Evolutionary conservation across 1,139 yeast genomes (phyloP).

Genomic region (Diutina pseudorugosa): DNA sequence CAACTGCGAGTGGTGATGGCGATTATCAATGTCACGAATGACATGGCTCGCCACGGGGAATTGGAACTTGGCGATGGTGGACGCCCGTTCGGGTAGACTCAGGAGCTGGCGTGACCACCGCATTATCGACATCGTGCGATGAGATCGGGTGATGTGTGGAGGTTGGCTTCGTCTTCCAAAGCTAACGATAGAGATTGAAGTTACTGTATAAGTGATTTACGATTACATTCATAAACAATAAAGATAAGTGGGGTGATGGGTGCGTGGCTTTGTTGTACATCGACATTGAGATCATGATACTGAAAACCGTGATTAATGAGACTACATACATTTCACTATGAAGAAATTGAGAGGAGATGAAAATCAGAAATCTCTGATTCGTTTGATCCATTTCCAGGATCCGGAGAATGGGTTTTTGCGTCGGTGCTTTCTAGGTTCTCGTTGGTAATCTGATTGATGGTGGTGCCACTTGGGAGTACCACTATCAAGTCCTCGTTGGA

Average conservation of each 20-base stretch:
- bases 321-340: no score
- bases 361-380: not conserved
- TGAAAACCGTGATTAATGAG: no score
- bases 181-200: no score
- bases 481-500: not conserved
- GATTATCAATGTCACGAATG: conserved; percentile 10
- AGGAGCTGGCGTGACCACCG: conserved; percentile 1
- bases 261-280: no score
- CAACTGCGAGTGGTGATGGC: conserved; percentile 11
- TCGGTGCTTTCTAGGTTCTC: not conserved
- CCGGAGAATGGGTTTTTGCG: not conserved
- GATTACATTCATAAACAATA: no score
- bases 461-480: not conserved
- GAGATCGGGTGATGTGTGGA: not conserved
- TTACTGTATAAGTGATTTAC: no score
- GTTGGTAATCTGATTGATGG: not conserved
- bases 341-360: not conserved
- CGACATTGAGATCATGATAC: no score
- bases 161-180: no score
- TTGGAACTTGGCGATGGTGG: conserved; percentile 14
- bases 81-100: not conserved
- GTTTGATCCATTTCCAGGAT: not conserved
- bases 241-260: no score
- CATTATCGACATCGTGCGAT: not conserved
- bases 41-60: conserved; percentile 29